Evolutionary conservation across 306 rosid species (phyloP), one percentile per base, ranked within the genome.

Genomic region (Lablab purpureus): DNA sequence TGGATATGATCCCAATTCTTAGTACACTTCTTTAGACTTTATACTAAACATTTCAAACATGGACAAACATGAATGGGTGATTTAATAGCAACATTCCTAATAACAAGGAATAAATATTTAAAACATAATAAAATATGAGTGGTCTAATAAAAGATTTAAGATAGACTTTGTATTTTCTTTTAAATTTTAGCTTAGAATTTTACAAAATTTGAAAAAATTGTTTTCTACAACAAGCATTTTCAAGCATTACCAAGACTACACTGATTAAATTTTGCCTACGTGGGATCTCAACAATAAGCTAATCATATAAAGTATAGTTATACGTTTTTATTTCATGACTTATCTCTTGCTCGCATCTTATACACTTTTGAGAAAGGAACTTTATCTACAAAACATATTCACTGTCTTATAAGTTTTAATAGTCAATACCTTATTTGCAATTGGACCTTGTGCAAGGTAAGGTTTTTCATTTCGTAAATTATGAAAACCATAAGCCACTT

Each of bases 401-500:
- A 77, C 50, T 7, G 34, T 10, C 17, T 28, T 46, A 37, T 27
- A 52, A 71, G 22, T 62, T 51, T 25, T 28, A 69, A 64, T 32
- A 40, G 27, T 54, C 3, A 71, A 60, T 51, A 96, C 99, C 99
- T 91, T 96, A 77, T 96, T 96, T 27, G 99, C 46, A 71, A 96
- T 83, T 73, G 99, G 99, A 71, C 99, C 98, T 14, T 91, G 98
- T 30, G 99, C 97, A 80, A 96, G 98, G 85, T 87, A 89, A 23
- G 98, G 98, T 75, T 91, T 96, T 75, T 93, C 97, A 36, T 96
- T 91, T 21, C 99, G 97, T 69, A 96, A 78, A 86, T 91, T 87
- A 80, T 96, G 98, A 84, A 96, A 96, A 41, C 99, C 98, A 88
- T 96, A 93, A 72, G 99, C 98, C 77, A 96, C 97, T 81, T 96